Conservation (phyloP, 129 eudicot genomes). For the Oenanthe sinensis region DNA sequence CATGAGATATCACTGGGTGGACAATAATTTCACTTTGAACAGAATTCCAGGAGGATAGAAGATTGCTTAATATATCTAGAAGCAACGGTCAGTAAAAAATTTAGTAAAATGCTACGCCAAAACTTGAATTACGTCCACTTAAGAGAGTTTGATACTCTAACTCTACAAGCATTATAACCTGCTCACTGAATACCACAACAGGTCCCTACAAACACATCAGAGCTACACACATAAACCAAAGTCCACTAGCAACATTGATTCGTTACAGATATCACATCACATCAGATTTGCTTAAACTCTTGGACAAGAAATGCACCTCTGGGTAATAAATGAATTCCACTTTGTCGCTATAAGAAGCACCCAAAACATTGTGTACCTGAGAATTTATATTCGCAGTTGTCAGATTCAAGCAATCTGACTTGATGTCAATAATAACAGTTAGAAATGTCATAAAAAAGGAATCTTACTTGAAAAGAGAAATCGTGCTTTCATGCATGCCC, state of each 20-base stretch:
- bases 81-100: neutral
- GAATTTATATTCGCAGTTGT: slow-evolving; percentile 13
- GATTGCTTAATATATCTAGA: neutral
- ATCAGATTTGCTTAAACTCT: neutral
- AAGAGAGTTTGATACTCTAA: neutral
- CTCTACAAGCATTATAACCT: neutral
- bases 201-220: neutral
- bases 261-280: neutral
- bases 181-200: neutral
- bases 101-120: neutral
- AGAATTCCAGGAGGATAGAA: neutral
- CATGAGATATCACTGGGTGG: neutral
- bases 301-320: slow-evolving; percentile 50
- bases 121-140: neutral
- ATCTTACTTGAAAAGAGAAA: slow-evolving; percentile 90
- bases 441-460: neutral
- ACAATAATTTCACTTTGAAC: neutral
- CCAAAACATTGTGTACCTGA: slow-evolving; percentile 95
- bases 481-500: slow-evolving; percentile 97
- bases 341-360: slow-evolving; percentile 73
- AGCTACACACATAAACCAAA: neutral
- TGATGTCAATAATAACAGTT: neutral
- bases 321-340: slow-evolving; percentile 78
- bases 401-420: slow-evolving; percentile 9
- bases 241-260: neutral